phyloP scores from a whole-genome alignment of 176 grass and related monocot species.

The Saccharum officinarum region DNA sequence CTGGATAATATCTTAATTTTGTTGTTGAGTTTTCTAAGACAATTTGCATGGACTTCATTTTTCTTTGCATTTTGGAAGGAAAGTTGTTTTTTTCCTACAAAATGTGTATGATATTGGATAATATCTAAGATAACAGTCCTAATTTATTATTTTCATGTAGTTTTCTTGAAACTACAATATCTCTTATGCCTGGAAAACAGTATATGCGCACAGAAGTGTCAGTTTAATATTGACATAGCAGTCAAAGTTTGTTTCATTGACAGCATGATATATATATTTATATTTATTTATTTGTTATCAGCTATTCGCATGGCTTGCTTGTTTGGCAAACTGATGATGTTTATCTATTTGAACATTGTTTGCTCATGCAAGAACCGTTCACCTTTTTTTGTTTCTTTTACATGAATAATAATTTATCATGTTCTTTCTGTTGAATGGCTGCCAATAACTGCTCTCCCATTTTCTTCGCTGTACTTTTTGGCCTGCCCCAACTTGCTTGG shows the following conservation, averaged over 20 bases:
- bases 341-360: constrained; percentile 16
- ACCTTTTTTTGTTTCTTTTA: background rate
- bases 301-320: constrained; percentile 6
- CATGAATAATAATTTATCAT: background rate
- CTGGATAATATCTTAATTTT: constrained; percentile 8
- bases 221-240: constrained; percentile 9
- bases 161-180: constrained; percentile 27
- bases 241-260: constrained; percentile 1
- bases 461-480: background rate
- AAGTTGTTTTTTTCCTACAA: background rate
- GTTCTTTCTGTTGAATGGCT: constrained; percentile 30
- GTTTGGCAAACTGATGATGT: constrained; percentile 18
- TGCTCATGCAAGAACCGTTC: background rate
- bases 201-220: background rate
- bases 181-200: background rate
- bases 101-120: constrained; percentile 1
- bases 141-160: constrained; percentile 6
- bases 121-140: background rate
- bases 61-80: background rate
- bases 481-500: background rate
- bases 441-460: background rate
- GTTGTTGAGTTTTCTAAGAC: background rate
- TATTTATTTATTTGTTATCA: background rate
- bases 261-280: background rate
- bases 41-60: background rate